Evolutionary conservation across 2,329 filamentous ascomycete species (phyloP).

Genomic region (Alternaria tenuissima): DNA sequence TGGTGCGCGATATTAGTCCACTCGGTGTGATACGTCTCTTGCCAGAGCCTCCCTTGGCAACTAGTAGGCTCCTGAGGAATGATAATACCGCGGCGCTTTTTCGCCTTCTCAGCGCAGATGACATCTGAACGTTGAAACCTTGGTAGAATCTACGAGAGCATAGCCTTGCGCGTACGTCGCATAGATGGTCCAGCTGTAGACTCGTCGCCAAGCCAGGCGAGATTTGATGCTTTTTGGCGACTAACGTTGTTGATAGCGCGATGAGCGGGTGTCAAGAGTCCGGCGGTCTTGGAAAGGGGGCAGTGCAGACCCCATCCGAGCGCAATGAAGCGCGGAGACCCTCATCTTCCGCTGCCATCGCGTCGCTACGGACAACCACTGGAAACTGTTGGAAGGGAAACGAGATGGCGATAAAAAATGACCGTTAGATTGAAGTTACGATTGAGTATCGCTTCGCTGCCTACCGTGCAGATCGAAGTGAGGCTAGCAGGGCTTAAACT

Average conservation of each 20-base stretch:
- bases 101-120: constrained; percentile 4
- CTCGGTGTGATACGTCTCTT: constrained; percentile 14
- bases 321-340: constrained; percentile 9
- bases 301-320: constrained; percentile 19
- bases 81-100: not conserved
- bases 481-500: constrained; percentile 10
- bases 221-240: constrained; percentile 7
- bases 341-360: constrained; percentile 1
- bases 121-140: constrained; percentile 1
- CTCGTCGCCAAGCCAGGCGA: constrained; percentile 7
- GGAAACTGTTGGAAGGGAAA: not conserved
- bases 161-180: not conserved
- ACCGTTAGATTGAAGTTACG: not conserved
- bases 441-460: constrained; percentile 3
- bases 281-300: constrained; percentile 21
- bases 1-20: constrained; percentile 22
- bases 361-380: not conserved
- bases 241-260: constrained; percentile 13
- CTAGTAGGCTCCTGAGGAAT: not conserved
- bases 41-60: constrained; percentile 20
- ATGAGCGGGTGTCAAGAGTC: constrained; percentile 16
- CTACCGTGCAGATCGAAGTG: not conserved
- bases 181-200: not conserved
- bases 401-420: not conserved
- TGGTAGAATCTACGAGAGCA: constrained; percentile 10